Evolutionary conservation across 129 eudicot species (phyloP).

Genomic region (Ambrosia artemisiifolia): DNA sequence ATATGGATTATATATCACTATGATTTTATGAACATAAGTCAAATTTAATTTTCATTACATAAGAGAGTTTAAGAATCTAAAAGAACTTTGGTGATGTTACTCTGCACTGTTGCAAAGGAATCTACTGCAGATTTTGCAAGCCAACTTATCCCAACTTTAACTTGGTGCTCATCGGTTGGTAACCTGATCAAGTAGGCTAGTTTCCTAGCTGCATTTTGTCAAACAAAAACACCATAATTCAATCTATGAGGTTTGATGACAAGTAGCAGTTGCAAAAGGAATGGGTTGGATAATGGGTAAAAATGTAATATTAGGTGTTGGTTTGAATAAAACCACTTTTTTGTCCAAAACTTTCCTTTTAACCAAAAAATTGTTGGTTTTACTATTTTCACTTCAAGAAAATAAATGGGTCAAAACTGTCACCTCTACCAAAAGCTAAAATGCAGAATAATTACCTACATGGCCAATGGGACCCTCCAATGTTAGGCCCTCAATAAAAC

Average conservation of each 20-base stretch:
- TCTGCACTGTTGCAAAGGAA: conserved; percentile 66
- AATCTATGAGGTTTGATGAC: not conserved
- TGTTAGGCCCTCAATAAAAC: no score
- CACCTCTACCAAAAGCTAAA: conserved; percentile 1
- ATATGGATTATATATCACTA: no score
- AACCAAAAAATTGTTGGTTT: no score
- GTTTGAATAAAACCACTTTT: not conserved
- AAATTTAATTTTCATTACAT: not conserved
- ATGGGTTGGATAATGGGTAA: not conserved
- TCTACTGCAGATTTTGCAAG: conserved; percentile 25
- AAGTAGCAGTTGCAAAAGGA: not conserved
- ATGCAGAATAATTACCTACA: conserved; percentile 48
- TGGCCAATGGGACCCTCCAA: conserved; percentile 30
- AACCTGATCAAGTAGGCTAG: conserved; percentile 75
- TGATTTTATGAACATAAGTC: no score
- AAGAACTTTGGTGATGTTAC: conserved; percentile 57
- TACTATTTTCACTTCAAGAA: no score
- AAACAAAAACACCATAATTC: conserved; percentile 6
- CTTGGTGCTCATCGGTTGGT: conserved; percentile 85
- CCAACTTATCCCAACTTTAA: not conserved
- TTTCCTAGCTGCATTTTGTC: conserved; percentile 66
- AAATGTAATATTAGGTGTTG: not conserved
- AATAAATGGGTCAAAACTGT: not conserved
- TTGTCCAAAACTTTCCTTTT: not conserved
- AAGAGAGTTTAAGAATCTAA: no score